A percentile compares a stretch with the other conserved stretches of the same genome.
Conservation (phyloP, 2,329 filamentous ascomycete species). For the Verticillium klebahnii region DNA sequence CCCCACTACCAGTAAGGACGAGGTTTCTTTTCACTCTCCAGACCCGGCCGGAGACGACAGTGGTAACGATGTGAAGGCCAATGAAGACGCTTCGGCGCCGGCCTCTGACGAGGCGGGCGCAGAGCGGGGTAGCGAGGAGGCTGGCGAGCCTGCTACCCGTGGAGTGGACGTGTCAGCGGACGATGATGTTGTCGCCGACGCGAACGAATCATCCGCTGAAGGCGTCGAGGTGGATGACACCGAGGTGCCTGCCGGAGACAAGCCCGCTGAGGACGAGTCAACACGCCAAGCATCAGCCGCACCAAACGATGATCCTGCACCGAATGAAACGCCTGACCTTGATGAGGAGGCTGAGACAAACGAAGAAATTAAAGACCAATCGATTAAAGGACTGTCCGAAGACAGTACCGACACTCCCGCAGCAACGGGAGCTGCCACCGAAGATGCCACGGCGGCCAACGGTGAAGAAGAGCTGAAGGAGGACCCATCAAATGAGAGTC, state of each 20-base stretch:
- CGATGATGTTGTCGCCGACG: not conserved
- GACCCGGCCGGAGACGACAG: not conserved
- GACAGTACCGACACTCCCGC: not conserved
- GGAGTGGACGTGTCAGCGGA: not conserved
- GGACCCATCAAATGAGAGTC: not conserved
- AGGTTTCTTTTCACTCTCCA: constrained; percentile 1
- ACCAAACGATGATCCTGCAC: not conserved
- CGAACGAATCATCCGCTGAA: not conserved
- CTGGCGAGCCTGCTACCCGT: not conserved
- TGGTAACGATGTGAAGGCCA: constrained; percentile 4
- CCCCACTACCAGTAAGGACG: not conserved
- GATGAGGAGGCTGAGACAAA: not conserved
- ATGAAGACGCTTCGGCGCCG: not conserved
- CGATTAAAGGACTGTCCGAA: constrained; percentile 1
- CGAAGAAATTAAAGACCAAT: not conserved
- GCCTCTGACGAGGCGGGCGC: constrained; percentile 3
- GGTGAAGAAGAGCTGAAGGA: not conserved
- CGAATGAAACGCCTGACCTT: not conserved
- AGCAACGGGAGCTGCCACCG: not conserved
- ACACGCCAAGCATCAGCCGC: not conserved
- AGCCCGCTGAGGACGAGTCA: too few species aligned
- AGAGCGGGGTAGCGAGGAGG: not conserved
- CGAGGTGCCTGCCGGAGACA: not conserved
- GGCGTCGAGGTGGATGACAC: constrained; percentile 7
- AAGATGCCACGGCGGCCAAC: not conserved